Percentiles rank a stretch among this genome's conserved stretches.
phyloP scores from a whole-genome alignment of 2,329 filamentous ascomycete genomes.

The Verticillium isaacii region DNA sequence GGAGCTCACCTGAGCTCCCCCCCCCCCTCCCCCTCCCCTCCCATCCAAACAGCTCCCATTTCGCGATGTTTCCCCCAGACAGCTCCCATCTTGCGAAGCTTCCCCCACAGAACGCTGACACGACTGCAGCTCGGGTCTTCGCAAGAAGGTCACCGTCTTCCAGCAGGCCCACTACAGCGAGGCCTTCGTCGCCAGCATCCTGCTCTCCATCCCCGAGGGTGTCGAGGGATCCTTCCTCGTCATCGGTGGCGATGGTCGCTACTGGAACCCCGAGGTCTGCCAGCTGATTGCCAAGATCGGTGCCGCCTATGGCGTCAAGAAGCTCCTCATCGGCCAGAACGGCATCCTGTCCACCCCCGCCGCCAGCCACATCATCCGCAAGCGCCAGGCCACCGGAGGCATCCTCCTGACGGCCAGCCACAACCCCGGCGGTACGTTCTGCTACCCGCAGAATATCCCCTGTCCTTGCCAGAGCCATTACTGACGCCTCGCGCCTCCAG shows the following conservation, averaged over 20 bases:
- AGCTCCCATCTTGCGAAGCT: neutral
- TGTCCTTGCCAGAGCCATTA: slow-evolving; percentile 3
- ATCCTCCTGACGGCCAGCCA: slow-evolving; percentile 96
- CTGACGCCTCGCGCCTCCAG: slow-evolving; percentile 36
- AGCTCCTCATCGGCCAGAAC: slow-evolving; percentile 91
- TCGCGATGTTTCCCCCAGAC: neutral
- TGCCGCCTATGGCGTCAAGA: slow-evolving; percentile 97
- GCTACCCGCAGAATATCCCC: neutral
- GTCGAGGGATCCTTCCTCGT: slow-evolving; percentile 83
- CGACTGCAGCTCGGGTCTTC: slow-evolving; percentile 76
- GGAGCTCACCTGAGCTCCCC: neutral
- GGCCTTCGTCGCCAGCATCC: slow-evolving; percentile 88
- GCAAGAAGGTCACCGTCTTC: slow-evolving; percentile 98
- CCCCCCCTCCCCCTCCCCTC: slow-evolving; percentile 3
- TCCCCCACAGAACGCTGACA: slow-evolving; percentile 4
- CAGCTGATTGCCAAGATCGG: slow-evolving; percentile 97
- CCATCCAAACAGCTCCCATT: too few relatives aligned
- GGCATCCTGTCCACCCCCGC: slow-evolving; percentile 96
- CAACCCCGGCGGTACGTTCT: slow-evolving; percentile 82
- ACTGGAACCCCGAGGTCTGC: slow-evolving; percentile 94
- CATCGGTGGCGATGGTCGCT: slow-evolving; percentile 95
- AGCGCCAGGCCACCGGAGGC: slow-evolving; percentile 90
- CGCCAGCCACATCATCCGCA: slow-evolving; percentile 91
- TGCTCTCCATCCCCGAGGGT: slow-evolving; percentile 94
- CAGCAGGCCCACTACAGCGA: slow-evolving; percentile 94